Evolutionary conservation across 2,329 filamentous ascomycete genomes (phyloP), one percentile per base, ranked within the genome.

Genomic region (Fusarium decemcellulare): DNA sequence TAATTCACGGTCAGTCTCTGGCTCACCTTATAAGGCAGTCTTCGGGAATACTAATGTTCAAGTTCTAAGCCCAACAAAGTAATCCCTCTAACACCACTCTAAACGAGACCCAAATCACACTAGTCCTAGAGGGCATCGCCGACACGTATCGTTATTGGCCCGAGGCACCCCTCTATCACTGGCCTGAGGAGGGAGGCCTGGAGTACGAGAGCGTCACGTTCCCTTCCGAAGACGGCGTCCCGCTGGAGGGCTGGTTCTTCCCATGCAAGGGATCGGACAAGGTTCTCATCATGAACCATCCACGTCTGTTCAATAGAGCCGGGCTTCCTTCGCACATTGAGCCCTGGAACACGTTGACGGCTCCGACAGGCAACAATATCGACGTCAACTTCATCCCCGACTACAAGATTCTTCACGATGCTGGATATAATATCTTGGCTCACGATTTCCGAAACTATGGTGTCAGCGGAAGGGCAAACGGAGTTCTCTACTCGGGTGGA

Each of bases 391-490:
- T 69, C 7, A 57, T 69, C 1, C 67, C 67, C 0, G 67, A 69
- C 15, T 69, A 70, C 39, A 67, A 67, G 34, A 69, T 69, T n/a
- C 30, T 69, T 1, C 67, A 69, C 6, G 67, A 69, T 1, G 67
- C 58, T 0, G 67, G 67, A 1, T 70, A 69, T 11, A 69, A 67
- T 3, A 59, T 70, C 1, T 27, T 70, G 3, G 67, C 67, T 10
- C 50, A 53, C 36, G 50, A 53, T 9, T 40, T 53, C 18, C 50
- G 50, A 30, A 53, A 53, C 50, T 53, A 53, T 12, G 50, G 50
- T 18, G 34, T 39, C n/a, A 53, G 50, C 36, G 50, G 50, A 6
- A 30, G 50, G 23, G 34, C 50, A n/a, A 53, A 53, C 50, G 50
- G 50, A 8, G 50, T 53, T 14, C 50, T 53, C 50, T 53, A 53